phyloP scores from a whole-genome alignment of 2,329 filamentous ascomycete genomes.

The Aspergillus sergii region DNA sequence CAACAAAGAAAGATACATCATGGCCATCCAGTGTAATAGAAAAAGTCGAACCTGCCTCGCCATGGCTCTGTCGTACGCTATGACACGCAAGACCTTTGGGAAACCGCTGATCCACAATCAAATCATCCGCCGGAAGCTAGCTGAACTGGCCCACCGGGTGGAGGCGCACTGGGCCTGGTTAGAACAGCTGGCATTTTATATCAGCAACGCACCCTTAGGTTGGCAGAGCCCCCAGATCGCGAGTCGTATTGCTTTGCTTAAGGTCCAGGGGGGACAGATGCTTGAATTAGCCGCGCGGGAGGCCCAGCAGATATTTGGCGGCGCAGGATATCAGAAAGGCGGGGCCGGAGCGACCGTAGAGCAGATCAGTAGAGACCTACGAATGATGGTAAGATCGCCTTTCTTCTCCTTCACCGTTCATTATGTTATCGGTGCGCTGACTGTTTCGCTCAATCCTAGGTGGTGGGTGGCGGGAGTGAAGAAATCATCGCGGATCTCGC shows the following conservation, averaged over 20 bases:
- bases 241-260: background rate
- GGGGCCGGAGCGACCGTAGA: slow-evolving; percentile 4
- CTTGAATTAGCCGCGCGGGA: slow-evolving; percentile 8
- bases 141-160: background rate
- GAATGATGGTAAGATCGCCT: background rate
- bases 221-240: background rate
- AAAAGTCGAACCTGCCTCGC: too few relatives aligned
- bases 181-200: too few relatives aligned
- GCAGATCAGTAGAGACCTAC: slow-evolving; percentile 9
- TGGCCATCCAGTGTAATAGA: too few relatives aligned
- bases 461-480: too few relatives aligned
- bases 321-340: slow-evolving; percentile 4
- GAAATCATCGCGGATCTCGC: too few relatives aligned
- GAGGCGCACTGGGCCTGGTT: too few relatives aligned
- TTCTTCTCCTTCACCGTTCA: fast-evolving
- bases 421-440: too few relatives aligned
- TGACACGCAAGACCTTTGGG: slow-evolving; percentile 7
- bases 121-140: slow-evolving; percentile 3
- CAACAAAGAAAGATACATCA: too few relatives aligned
- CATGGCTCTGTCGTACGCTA: background rate
- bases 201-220: too few relatives aligned
- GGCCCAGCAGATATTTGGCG: slow-evolving; percentile 11
- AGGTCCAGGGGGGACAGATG: slow-evolving; percentile 5
- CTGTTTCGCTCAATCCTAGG: too few relatives aligned
- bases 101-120: slow-evolving; percentile 5